These are phyloP conservation scores for Chlorella sp. DNA, from an alignment of 139 green algal genomes.

Conservation along the genomic window DNA sequence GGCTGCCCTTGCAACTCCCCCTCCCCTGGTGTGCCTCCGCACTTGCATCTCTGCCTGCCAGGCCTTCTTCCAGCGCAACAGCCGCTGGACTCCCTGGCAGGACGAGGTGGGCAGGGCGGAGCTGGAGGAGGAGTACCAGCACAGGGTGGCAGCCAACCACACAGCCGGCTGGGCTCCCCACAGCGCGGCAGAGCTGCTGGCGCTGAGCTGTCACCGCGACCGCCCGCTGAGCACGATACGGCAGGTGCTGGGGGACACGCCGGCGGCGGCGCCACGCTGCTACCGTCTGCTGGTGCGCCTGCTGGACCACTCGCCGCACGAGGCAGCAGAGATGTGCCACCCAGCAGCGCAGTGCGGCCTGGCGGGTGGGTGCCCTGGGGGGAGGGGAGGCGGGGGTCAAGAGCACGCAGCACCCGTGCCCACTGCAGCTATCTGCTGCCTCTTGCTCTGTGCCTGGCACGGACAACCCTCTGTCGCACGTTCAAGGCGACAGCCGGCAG, in stretches of 20 bases:
- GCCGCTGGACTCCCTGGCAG: conserved; percentile 40
- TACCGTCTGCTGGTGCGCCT: conserved; percentile 45
- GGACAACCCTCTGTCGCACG: not conserved
- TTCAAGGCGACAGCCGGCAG: too few species aligned
- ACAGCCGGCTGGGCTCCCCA: conserved; percentile 21
- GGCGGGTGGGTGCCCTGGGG: not conserved
- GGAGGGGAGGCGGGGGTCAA: not conserved
- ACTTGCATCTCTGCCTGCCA: not conserved
- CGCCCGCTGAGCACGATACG: conserved; percentile 37
- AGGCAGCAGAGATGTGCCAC: conserved; percentile 28
- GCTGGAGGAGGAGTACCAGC: conserved; percentile 5
- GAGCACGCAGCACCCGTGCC: not conserved
- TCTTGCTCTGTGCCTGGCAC: not conserved
- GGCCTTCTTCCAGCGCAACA: conserved; percentile 30
- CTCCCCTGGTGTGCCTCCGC: not conserved
- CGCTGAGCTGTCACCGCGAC: conserved; percentile 17
- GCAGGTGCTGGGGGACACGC: conserved; percentile 27
- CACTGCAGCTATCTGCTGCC: not conserved
- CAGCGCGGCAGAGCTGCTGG: conserved; percentile 6
- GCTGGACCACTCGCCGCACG: conserved; percentile 27
- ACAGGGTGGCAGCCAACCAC: conserved; percentile 34
- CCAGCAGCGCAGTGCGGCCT: conserved; percentile 7
- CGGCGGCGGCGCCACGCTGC: not conserved
- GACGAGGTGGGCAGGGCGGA: conserved; percentile 25
- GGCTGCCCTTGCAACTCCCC: not conserved